Evolutionary conservation across 2,329 filamentous ascomycete genomes (phyloP).

Genomic region (Byssochlamys sp.): DNA sequence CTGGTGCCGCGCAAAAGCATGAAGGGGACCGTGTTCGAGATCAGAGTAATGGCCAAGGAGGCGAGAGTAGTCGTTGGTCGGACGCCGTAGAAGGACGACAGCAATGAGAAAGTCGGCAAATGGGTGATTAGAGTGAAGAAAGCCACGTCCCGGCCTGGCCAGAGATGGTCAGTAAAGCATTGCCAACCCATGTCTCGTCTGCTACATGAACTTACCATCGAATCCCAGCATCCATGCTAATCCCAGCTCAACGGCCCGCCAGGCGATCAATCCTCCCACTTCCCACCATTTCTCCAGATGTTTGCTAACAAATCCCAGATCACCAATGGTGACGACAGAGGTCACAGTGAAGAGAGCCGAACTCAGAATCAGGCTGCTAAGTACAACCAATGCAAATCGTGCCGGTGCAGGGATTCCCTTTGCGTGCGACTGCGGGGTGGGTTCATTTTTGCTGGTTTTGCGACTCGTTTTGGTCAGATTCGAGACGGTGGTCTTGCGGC

Average conservation of each 20-base stretch:
- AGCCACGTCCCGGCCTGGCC: slow-evolving; percentile 53
- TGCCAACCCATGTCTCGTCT: neutral
- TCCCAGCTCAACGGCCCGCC: slow-evolving; percentile 56
- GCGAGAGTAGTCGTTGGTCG: slow-evolving; percentile 50
- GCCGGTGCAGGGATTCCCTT: slow-evolving; percentile 20
- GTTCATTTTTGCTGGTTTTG: slow-evolving; percentile 2
- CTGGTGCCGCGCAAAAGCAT: slow-evolving; percentile 61
- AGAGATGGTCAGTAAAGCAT: neutral
- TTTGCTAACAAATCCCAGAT: slow-evolving; percentile 59
- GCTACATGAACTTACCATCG: slow-evolving; percentile 7
- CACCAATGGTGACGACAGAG: slow-evolving; percentile 51
- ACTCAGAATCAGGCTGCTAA: slow-evolving; percentile 52
- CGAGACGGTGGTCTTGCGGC: slow-evolving; percentile 1
- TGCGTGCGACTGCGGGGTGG: slow-evolving; percentile 7
- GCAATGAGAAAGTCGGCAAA: slow-evolving; percentile 65
- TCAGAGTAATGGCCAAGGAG: slow-evolving; percentile 57
- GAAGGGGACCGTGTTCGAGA: slow-evolving; percentile 64
- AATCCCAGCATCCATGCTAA: slow-evolving; percentile 65
- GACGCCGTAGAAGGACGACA: slow-evolving; percentile 68
- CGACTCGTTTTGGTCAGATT: neutral
- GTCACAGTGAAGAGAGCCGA: slow-evolving; percentile 55
- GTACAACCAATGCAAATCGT: slow-evolving; percentile 40
- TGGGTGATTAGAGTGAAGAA: slow-evolving; percentile 61
- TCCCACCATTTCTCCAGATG: slow-evolving; percentile 54
- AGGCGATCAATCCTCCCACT: slow-evolving; percentile 45